Evolutionary conservation across 371 early-diverging fungal species (phyloP).

Genomic region (Racocetra persica): DNA sequence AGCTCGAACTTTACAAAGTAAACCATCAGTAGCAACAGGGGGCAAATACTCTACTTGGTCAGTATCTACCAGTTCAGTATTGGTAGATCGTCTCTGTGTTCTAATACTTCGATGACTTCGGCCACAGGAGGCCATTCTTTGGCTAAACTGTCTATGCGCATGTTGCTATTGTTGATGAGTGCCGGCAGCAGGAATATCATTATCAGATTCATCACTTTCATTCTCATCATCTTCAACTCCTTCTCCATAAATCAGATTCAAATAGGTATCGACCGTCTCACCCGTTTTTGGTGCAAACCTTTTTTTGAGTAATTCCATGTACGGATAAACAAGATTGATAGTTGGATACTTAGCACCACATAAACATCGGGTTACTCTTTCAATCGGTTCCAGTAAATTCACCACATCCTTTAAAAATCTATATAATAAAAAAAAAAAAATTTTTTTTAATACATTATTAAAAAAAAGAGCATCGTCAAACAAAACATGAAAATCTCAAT

Average conservation of each 20-base stretch:
- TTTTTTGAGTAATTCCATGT: slow-evolving; percentile 3
- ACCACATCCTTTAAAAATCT: neutral
- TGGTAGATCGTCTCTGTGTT: too few relatives aligned
- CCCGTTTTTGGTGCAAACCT: neutral
- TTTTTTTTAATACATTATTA: neutral
- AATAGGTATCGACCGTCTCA: neutral
- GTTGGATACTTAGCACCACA: neutral
- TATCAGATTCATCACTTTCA: neutral
- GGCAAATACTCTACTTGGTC: slow-evolving; percentile 9
- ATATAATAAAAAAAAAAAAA: neutral
- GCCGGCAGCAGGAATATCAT: neutral
- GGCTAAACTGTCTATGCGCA: neutral
- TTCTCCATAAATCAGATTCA: neutral
- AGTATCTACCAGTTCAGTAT: neutral
- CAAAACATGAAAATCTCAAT: neutral
- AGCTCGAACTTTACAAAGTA: neutral
- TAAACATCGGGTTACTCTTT: neutral
- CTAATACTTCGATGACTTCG: too few relatives aligned
- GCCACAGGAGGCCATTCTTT: too few relatives aligned
- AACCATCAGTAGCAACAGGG: neutral
- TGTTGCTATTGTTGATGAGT: neutral
- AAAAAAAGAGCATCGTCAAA: neutral
- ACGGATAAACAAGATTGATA: neutral
- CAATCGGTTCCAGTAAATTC: neutral
- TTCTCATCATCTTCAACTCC: neutral